Evolutionary conservation across 306 rosid genomes (phyloP), one percentile per base, ranked within the genome.

Genomic region (Heteromeles arbutifolia): DNA sequence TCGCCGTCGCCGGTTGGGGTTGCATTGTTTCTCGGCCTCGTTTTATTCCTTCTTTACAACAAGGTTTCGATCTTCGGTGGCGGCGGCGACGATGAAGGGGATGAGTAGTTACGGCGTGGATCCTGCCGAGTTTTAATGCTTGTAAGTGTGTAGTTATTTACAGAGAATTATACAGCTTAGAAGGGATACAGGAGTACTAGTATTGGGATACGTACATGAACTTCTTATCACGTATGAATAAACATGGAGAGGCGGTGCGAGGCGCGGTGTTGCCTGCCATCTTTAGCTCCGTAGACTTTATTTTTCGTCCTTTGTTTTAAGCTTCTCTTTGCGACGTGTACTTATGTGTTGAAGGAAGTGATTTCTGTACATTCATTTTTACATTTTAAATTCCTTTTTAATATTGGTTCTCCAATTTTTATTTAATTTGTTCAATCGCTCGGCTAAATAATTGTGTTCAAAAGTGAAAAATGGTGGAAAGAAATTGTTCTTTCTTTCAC

Each of bases 1-100:
- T 92, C 99, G 0, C 97, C 99, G 6, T 92, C 99, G 0, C 97
- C 99, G 6, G 72, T 90, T 53, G 99, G 99, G 71, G 99, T 95
- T 3, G 97, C 97, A 0, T 85, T 95, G 50, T 32, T 95, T 61
- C 95, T 92, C 52, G 0, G 89, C 63, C 86, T 95, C 77, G 29
- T 92, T 13, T 56, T 95, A 31, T 53, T 95, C 67, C 97, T 95
- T 13, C 76, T 95, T 32, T 85, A 81, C 84, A 84, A 90, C 58
- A 95, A 93, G 6, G 4, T 88, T 3, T 89, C 99, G 32, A 79
- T 95, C 87, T 95, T 95, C 81, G 92, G 97, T 70, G 93, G 88
- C 43, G 39, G 41, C 41, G 41, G 39, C 39, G 90, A 54, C 39
- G 88, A 78, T 19, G 91, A 92, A 72, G 93, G 79, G 13, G 64